Evolutionary conservation across 2,329 filamentous ascomycete genomes (phyloP), one percentile per base, ranked within the genome.

Genomic region (Pestalotiopsis fici): DNA sequence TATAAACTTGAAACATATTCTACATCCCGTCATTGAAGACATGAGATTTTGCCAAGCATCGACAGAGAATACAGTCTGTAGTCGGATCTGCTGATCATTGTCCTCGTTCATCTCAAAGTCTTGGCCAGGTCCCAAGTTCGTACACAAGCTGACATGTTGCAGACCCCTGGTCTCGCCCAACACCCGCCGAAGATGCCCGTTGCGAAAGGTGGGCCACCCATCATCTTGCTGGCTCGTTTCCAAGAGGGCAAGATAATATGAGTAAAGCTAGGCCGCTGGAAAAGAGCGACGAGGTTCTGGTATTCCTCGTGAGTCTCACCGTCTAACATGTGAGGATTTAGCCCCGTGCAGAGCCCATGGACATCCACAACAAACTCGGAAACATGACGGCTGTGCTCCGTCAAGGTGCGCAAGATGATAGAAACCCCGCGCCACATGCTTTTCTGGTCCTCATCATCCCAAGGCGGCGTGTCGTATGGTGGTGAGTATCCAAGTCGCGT

Each of bases 331-430:
- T 67, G 70, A 25, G 70, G 74, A 12, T 74, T 79, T 0, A 82
- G 67, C 1, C 78, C 78, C 0, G 74, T 78, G 2, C 65, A 9
- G 5, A 80, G 66, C 13, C 69, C 56, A 56, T 77, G 69, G 2
- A 68, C 71, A 59, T 82, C 77, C 5, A 83, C 18, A 4, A 77
- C 43, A 2, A 84, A 69, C 57, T 81, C 80, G 1, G 75, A 68
- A 18, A 84, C 65, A 4, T 67, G 66, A 25, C 75, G 67, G 1
- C 72, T 50, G 3, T 28, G 64, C 69, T 60, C 1, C 39, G 76
- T 71, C 13, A 80, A 71, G 6, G 70, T 71, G 4, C 72, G 69
- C 4, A 74, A 73, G 12, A 78, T 57, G 27, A 74, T 65, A 12
- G 71, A 73, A 57, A 80, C 78, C 0, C 78, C 79, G 9, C 77